Evolutionary conservation across 768 basidiomycete species (phyloP).

Genomic region (Tylopilus sp.): DNA sequence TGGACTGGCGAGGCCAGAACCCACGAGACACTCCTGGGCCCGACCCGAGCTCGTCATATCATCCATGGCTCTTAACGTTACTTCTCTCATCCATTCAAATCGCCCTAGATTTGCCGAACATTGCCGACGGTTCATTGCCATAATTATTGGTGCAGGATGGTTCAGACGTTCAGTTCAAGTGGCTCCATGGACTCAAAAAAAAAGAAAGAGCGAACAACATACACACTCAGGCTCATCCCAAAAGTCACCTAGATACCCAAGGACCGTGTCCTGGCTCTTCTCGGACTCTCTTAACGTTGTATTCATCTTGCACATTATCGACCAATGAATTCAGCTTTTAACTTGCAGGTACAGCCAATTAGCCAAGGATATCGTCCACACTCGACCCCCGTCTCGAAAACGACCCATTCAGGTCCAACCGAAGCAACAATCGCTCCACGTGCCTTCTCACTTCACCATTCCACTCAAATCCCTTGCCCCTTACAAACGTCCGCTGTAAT

Average conservation of each 20-base stretch:
- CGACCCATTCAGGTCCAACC: constrained; percentile 81
- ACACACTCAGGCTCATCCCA: too few species aligned
- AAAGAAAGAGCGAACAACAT: too few species aligned
- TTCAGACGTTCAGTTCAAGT: constrained; percentile 4
- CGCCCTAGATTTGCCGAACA: not conserved
- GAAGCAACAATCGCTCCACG: constrained; percentile 75
- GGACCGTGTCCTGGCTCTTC: too few species aligned
- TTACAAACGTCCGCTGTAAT: constrained; percentile 49
- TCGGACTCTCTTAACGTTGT: too few species aligned
- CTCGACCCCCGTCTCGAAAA: constrained; percentile 60
- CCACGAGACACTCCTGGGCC: constrained; percentile 1
- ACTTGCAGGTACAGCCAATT: too few species aligned
- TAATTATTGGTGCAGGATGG: constrained; percentile 19
- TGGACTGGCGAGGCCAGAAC: too few species aligned
- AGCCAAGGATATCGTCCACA: not conserved
- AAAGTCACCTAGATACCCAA: too few species aligned
- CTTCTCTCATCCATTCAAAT: too few species aligned
- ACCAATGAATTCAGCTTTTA: too few species aligned
- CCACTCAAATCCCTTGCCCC: constrained; percentile 51
- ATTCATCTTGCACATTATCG: too few species aligned
- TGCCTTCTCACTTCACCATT: constrained; percentile 73
- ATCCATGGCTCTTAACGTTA: constrained; percentile 10
- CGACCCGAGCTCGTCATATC: too few species aligned
- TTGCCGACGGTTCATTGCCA: constrained; percentile 5
- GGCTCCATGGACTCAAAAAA: not conserved